Conservation (phyloP, 148 eudicot species). For the Persicaria tinctoria region DNA sequence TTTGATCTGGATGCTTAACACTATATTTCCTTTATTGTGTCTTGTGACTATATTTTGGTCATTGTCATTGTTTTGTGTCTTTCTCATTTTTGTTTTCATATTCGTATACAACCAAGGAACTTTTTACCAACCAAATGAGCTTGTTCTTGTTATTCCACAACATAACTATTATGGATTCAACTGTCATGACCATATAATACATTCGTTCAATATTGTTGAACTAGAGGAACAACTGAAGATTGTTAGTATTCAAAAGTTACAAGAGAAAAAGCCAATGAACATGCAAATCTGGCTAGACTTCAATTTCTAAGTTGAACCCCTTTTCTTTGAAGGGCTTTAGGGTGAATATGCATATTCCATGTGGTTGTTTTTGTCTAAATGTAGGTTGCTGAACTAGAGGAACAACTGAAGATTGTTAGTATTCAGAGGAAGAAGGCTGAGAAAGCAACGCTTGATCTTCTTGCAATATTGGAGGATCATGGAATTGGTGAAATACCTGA, state of each 20-base stretch:
- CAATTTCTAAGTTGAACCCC: neutral
- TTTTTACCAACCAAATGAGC: neutral
- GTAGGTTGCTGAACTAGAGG: slow-evolving; percentile 71
- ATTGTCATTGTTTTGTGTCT: neutral
- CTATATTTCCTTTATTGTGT: too few relatives aligned
- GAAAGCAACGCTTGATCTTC: slow-evolving; percentile 64
- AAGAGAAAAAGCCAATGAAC: slow-evolving; percentile 77
- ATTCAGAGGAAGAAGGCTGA: slow-evolving; percentile 79
- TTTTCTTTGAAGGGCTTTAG: neutral
- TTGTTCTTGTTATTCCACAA: neutral
- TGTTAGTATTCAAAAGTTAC: slow-evolving; percentile 67
- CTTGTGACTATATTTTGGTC: neutral
- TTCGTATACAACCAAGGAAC: neutral
- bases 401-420: slow-evolving; percentile 60
- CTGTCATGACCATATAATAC: slow-evolving; percentile 51
- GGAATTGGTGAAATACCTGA: slow-evolving; percentile 58
- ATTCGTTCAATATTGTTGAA: slow-evolving; percentile 77
- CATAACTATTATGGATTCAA: slow-evolving; percentile 25
- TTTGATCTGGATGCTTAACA: too few relatives aligned
- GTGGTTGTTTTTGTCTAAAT: neutral
- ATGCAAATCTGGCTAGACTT: slow-evolving; percentile 61
- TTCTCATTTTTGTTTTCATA: neutral
- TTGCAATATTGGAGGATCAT: slow-evolving; percentile 49
- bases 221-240: too few relatives aligned
- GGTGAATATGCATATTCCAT: neutral